phyloP scores from a whole-genome alignment of 2,329 filamentous ascomycete genomes.

The Fusarium pseudoanthophilum region DNA sequence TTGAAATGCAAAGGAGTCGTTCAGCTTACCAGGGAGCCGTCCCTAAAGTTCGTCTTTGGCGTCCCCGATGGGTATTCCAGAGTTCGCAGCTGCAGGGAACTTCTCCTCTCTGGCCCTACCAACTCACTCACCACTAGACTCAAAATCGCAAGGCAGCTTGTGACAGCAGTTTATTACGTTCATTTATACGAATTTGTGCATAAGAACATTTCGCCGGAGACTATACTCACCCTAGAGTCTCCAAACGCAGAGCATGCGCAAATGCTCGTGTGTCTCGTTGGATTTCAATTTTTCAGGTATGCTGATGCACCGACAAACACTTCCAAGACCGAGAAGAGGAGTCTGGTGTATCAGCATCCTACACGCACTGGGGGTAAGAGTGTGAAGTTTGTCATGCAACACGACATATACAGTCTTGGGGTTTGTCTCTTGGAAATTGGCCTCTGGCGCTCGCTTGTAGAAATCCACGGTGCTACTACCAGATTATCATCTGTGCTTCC shows the following conservation, averaged over 20 bases:
- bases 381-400: not conserved
- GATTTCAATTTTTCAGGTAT: not conserved
- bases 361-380: not conserved
- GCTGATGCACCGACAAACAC: not conserved
- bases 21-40: not conserved
- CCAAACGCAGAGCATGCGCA: too few species aligned
- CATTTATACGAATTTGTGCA: not conserved
- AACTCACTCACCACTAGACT: not conserved
- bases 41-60: not conserved
- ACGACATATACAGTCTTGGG: not conserved
- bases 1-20: not conserved
- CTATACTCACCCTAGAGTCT: not conserved
- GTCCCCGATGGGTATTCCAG: not conserved
- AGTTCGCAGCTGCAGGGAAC: not conserved
- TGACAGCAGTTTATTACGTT: not conserved
- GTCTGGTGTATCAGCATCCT: not conserved
- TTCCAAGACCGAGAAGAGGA: not conserved
- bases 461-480: not conserved
- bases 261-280: not conserved
- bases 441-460: not conserved
- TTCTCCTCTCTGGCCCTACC: not conserved
- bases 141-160: not conserved
- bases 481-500: too few species aligned
- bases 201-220: not conserved
- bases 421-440: slow-evolving; percentile 1